These are phyloP conservation scores for Vanrija sp. DNA, from an alignment of 1,284 basidiomycete species.

Conservation along the genomic window DNA sequence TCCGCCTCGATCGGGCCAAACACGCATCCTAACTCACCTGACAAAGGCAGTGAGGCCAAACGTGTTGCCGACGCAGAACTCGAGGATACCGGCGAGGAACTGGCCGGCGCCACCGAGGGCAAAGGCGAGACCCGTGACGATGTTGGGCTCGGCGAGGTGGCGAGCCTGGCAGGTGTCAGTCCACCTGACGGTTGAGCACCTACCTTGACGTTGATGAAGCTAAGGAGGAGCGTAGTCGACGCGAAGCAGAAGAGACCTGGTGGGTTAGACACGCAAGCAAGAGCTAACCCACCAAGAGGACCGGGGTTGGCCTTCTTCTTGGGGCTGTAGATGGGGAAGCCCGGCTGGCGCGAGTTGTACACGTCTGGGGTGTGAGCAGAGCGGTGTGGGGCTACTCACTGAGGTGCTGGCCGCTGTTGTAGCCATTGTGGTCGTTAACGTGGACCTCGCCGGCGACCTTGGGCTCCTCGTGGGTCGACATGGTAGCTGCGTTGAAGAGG, in stretches of 20 bases:
- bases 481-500: too few relatives aligned
- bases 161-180: not conserved
- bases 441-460: too few relatives aligned
- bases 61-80: conserved; percentile 61
- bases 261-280: not conserved
- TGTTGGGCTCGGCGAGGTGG: conserved; percentile 22
- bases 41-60: conserved; percentile 61
- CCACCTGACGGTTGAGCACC: too few relatives aligned
- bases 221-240: not conserved
- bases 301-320: not conserved
- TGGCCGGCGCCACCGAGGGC: conserved; percentile 72
- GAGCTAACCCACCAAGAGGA: not conserved
- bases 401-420: too few relatives aligned
- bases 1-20: too few relatives aligned
- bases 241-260: conserved; percentile 8
- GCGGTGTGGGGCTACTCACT: too few relatives aligned
- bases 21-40: not conserved
- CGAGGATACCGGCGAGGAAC: conserved; percentile 49
- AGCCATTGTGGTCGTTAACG: too few relatives aligned
- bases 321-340: too few relatives aligned
- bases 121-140: conserved; percentile 63
- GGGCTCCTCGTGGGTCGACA: too few relatives aligned
- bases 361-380: too few relatives aligned
- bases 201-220: not conserved
- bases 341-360: too few relatives aligned